These are phyloP conservation scores for Mycena venus DNA, from an alignment of 768 basidiomycete species.

Conservation along the genomic window DNA sequence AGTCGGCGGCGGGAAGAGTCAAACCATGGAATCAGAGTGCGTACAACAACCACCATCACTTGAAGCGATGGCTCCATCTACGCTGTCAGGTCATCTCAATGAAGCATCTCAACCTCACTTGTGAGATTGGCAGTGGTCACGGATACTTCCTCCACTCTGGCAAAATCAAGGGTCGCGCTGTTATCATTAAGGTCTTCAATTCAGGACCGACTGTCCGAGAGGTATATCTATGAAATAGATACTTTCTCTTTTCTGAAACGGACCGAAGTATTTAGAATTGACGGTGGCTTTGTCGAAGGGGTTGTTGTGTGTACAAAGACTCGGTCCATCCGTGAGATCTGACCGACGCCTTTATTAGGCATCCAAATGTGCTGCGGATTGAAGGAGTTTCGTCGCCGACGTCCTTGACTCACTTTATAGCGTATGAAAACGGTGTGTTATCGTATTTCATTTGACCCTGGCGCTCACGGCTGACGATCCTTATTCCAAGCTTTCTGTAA, in stretches of 20 bases:
- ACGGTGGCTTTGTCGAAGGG: not conserved
- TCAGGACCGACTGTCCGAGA: not conserved
- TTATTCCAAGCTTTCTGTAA: not conserved
- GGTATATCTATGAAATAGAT: not conserved
- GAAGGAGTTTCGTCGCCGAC: not conserved
- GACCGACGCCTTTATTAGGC: not conserved
- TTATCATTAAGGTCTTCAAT: not conserved
- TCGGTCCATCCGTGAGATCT: not conserved
- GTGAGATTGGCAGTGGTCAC: not conserved
- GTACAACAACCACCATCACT: not conserved
- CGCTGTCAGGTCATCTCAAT: not conserved
- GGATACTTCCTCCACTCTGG: not conserved
- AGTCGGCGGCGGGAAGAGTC: not conserved
- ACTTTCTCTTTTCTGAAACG: not conserved
- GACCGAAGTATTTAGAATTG: not conserved
- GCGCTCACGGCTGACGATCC: not conserved
- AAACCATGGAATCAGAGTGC: not conserved
- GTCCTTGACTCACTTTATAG: not conserved
- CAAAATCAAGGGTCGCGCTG: not conserved
- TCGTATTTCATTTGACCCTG: not conserved
- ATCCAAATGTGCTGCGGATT: not conserved
- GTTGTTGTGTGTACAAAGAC: not conserved
- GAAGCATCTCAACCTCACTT: not conserved
- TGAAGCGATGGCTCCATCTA: not conserved
- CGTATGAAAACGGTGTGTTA: not conserved